These are phyloP conservation scores for Pleurotus tuber-regium DNA, from an alignment of 768 basidiomycete genomes.

Conservation along the genomic window DNA sequence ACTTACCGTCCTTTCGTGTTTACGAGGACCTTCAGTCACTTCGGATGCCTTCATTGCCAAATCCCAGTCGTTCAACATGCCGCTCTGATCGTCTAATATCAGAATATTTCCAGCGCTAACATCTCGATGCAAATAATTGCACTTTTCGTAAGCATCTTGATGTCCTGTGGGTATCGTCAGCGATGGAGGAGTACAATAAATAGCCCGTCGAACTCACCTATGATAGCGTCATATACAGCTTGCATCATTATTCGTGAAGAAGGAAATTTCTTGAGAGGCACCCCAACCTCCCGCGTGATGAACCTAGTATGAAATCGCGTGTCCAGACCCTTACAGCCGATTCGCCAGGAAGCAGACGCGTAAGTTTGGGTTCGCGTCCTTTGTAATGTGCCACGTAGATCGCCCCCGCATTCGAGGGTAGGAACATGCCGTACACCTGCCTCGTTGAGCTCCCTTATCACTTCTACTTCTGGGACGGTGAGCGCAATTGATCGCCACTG, in stretches of 20 bases:
- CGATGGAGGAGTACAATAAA: too few relatives aligned
- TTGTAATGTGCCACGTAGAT: constrained; percentile 17
- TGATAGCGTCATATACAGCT: background rate
- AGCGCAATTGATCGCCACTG: constrained; percentile 20
- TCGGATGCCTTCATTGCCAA: constrained; percentile 9
- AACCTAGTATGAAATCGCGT: background rate
- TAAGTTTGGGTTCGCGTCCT: constrained; percentile 8
- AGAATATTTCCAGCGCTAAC: constrained; percentile 26
- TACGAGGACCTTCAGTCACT: background rate
- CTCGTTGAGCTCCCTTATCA: constrained; percentile 18
- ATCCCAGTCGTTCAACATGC: constrained; percentile 27
- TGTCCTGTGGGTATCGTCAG: too few relatives aligned
- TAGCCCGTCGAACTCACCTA: too few relatives aligned
- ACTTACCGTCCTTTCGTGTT: constrained; percentile 16
- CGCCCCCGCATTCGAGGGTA: constrained; percentile 19
- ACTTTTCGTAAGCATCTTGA: constrained; percentile 14
- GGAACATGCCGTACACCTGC: constrained; percentile 19
- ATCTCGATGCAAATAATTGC: constrained; percentile 23
- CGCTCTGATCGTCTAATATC: constrained; percentile 11
- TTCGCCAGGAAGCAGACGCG: constrained; percentile 13
- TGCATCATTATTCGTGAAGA: background rate
- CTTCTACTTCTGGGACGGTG: constrained; percentile 19
- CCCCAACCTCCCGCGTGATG: background rate
- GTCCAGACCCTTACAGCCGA: background rate
- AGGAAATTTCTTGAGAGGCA: background rate